These are phyloP conservation scores for Mesembryanthemum crystallinum DNA, from an alignment of 148 eudicot species.

Conservation along the genomic window DNA sequence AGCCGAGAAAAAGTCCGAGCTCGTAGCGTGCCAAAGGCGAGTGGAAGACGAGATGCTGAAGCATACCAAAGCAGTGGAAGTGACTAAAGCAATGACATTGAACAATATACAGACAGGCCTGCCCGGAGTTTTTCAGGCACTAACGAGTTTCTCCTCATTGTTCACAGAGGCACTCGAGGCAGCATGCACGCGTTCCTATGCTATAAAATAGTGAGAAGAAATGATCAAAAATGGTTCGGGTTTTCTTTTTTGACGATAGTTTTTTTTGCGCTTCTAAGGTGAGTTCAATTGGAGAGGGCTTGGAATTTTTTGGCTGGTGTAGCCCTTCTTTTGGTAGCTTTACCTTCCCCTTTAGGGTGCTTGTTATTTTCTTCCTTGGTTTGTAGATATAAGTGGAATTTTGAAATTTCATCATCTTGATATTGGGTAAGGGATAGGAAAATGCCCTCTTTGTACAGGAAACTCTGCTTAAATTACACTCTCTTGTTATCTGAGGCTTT, in stretches of 20 bases:
- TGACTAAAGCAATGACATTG: slow-evolving; percentile 91
- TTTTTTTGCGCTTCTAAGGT: slow-evolving; percentile 28
- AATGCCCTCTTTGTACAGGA: slow-evolving; percentile 39
- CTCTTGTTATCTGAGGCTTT: slow-evolving; percentile 20
- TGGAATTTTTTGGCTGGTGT: slow-evolving; percentile 25
- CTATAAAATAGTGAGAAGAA: slow-evolving; percentile 47
- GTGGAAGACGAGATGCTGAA: slow-evolving; percentile 86
- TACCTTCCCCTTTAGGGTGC: background rate
- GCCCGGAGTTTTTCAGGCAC: slow-evolving; percentile 92
- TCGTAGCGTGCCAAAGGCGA: slow-evolving; percentile 69
- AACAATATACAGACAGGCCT: slow-evolving; percentile 90
- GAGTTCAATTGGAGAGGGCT: slow-evolving; percentile 36
- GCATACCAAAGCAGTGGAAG: slow-evolving; percentile 88
- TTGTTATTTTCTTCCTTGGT: slow-evolving; percentile 9
- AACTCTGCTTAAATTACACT: slow-evolving; percentile 27
- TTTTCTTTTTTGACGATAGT: slow-evolving; percentile 18
- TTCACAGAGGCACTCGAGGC: slow-evolving; percentile 65
- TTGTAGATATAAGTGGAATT: slow-evolving; percentile 63
- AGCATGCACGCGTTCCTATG: slow-evolving; percentile 76
- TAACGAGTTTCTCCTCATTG: slow-evolving; percentile 86
- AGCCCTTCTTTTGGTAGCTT: slow-evolving; percentile 11
- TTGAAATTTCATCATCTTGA: slow-evolving; percentile 32
- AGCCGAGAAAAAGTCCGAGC: slow-evolving; percentile 74
- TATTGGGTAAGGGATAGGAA: slow-evolving; percentile 24
- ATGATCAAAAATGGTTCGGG: background rate